These are phyloP conservation scores for Chalaropsis thielavioides DNA, from an alignment of 2,329 filamentous ascomycete species.

Conservation along the genomic window DNA sequence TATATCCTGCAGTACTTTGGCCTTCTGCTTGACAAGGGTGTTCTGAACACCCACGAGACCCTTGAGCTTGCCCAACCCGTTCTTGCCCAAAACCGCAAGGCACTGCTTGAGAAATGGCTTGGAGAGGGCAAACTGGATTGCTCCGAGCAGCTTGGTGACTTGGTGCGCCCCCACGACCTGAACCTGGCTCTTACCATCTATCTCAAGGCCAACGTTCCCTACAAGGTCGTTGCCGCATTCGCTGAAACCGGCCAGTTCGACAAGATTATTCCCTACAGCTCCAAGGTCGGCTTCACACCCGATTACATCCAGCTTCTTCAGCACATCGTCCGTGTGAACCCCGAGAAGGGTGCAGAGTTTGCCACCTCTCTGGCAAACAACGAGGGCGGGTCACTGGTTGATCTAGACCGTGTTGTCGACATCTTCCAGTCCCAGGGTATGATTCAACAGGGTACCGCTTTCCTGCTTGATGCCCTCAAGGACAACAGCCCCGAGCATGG, in stretches of 20 bases:
- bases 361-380: slow-evolving; percentile 84
- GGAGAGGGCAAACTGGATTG: slow-evolving; percentile 90
- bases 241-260: slow-evolving; percentile 95
- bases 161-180: slow-evolving; percentile 79
- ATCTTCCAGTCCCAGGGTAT: slow-evolving; percentile 97
- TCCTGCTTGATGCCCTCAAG: slow-evolving; percentile 87
- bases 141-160: slow-evolving; percentile 91
- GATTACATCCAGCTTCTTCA: slow-evolving; percentile 87
- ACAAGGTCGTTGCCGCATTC: slow-evolving; percentile 90
- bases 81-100: slow-evolving; percentile 83
- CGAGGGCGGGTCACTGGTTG: slow-evolving; percentile 72
- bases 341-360: slow-evolving; percentile 90
- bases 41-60: slow-evolving; percentile 83
- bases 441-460: slow-evolving; percentile 96
- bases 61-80: slow-evolving; percentile 88
- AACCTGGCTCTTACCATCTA: slow-evolving; percentile 81
- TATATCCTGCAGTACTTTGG: slow-evolving; percentile 96
- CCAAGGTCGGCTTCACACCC: slow-evolving; percentile 76
- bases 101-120: slow-evolving; percentile 95
- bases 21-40: slow-evolving; percentile 89
- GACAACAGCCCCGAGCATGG: slow-evolving; percentile 91
- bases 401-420: slow-evolving; percentile 88
- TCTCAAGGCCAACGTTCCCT: slow-evolving; percentile 72
- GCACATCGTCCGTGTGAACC: slow-evolving; percentile 80
- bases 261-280: slow-evolving; percentile 84